Conservation (phyloP, 2,329 filamentous ascomycete genomes). For the Myriosclerotinia duriaeana region DNA sequence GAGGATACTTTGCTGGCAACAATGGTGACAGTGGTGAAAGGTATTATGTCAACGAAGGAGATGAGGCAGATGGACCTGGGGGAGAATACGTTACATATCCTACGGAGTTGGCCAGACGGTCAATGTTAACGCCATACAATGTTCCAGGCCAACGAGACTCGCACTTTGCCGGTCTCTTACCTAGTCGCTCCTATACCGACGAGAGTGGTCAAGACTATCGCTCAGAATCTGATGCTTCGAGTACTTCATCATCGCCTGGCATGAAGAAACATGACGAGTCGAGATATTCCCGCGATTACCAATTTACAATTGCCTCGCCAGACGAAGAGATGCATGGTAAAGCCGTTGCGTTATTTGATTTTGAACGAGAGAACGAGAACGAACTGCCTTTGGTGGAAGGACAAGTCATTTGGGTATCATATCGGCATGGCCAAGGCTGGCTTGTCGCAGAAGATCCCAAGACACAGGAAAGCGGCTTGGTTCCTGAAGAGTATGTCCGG, state of each 20-base stretch:
- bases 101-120: slow-evolving; percentile 60
- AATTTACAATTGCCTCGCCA: slow-evolving; percentile 90
- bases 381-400: slow-evolving; percentile 90
- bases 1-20: slow-evolving; percentile 66
- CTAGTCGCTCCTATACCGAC: slow-evolving; percentile 42
- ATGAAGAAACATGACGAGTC: slow-evolving; percentile 66
- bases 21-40: slow-evolving; percentile 70
- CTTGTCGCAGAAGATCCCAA: slow-evolving; percentile 94
- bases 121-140: slow-evolving; percentile 48
- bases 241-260: slow-evolving; percentile 58
- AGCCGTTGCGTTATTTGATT: slow-evolving; percentile 92
- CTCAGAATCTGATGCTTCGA: slow-evolving; percentile 59
- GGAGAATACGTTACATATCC: slow-evolving; percentile 82
- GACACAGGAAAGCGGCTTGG: slow-evolving; percentile 88
- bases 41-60: slow-evolving; percentile 70
- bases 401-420: slow-evolving; percentile 94
- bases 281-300: slow-evolving; percentile 86
- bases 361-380: slow-evolving; percentile 93
- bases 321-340: slow-evolving; percentile 98
- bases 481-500: slow-evolving; percentile 94
- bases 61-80: slow-evolving; percentile 71
- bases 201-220: slow-evolving; percentile 43
- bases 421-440: slow-evolving; percentile 95
- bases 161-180: slow-evolving; percentile 52
- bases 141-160: slow-evolving; percentile 52